Evolutionary conservation across 352 stramenopile genomes (phyloP).

Genomic region (Phytophthora palmivora): DNA sequence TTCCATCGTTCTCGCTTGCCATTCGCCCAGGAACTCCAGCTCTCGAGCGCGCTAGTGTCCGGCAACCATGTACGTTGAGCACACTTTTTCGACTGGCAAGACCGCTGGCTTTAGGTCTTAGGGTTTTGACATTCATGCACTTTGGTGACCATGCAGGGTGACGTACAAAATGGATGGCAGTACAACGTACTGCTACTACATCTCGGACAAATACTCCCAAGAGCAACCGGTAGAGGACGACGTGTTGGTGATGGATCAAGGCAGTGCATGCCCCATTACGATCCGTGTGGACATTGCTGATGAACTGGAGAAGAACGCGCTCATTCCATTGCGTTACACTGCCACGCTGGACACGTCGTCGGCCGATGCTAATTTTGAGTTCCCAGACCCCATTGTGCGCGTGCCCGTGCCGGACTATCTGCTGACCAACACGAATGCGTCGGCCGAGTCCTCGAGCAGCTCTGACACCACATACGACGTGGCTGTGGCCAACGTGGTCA

Average conservation of each 20-base stretch:
- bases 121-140: neutral
- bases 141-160: slow-evolving; percentile 30
- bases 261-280: slow-evolving; percentile 63
- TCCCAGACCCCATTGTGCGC: slow-evolving; percentile 52
- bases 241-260: slow-evolving; percentile 49
- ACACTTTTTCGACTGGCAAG: neutral
- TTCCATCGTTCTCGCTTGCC: slow-evolving; percentile 8
- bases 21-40: slow-evolving; percentile 6
- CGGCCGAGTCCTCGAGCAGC: slow-evolving; percentile 26
- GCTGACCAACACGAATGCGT: slow-evolving; percentile 34
- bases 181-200: slow-evolving; percentile 88
- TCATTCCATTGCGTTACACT: slow-evolving; percentile 69
- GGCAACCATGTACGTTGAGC: slow-evolving; percentile 34
- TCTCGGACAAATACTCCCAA: slow-evolving; percentile 64
- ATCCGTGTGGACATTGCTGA: slow-evolving; percentile 69
- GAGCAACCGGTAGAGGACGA: slow-evolving; percentile 52
- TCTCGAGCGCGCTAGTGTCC: slow-evolving; percentile 12
- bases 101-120: slow-evolving; percentile 11
- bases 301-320: slow-evolving; percentile 51
- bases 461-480: slow-evolving; percentile 63
- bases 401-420: slow-evolving; percentile 56
- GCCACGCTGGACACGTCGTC: slow-evolving; percentile 60
- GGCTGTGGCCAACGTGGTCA: slow-evolving; percentile 71
- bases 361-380: slow-evolving; percentile 61
- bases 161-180: slow-evolving; percentile 78